Percentiles rank a stretch among this genome's conserved stretches.
phyloP scores from a whole-genome alignment of 1,139 yeast species.

The Pichia sp. region DNA sequence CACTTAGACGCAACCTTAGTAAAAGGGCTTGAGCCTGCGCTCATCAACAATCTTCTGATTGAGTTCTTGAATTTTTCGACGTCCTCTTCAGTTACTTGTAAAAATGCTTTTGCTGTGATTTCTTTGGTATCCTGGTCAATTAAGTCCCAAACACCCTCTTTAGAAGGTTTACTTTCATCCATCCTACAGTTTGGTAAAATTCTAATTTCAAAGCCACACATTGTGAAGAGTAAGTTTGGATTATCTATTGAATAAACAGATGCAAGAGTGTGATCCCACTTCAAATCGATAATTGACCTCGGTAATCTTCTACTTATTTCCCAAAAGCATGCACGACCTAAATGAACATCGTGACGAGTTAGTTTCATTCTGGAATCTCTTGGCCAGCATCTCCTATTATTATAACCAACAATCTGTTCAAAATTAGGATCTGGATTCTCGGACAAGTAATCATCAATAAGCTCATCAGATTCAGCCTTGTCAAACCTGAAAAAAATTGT shows the following conservation, averaged over 20 bases:
- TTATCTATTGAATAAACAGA: conserved; percentile 89
- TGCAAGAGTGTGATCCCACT: conserved; percentile 77
- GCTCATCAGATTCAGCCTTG: conserved; percentile 64
- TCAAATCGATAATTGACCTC: conserved; percentile 57
- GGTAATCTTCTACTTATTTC: conserved; percentile 80
- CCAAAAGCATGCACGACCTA: conserved; percentile 92
- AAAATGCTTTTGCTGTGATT: conserved; percentile 80
- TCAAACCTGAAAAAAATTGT: conserved; percentile 73
- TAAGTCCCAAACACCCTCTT: conserved; percentile 91
- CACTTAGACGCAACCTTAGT: conserved; percentile 92
- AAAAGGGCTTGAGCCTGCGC: conserved; percentile 93
- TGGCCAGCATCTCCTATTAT: conserved; percentile 93
- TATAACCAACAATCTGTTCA: conserved; percentile 81
- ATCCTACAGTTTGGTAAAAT: conserved; percentile 69
- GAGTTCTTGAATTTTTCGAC: conserved; percentile 76
- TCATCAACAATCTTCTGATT: conserved; percentile 85
- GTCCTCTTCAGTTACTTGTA: conserved; percentile 77
- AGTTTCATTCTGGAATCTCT: conserved; percentile 84
- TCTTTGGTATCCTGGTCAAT: conserved; percentile 67
- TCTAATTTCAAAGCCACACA: conserved; percentile 94
- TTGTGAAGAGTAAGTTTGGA: conserved; percentile 77
- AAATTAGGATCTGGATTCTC: conserved; percentile 92
- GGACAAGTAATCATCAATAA: conserved; percentile 66
- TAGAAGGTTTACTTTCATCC: conserved; percentile 30
- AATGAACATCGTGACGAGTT: conserved; percentile 83